Percentiles rank a stretch among this genome's conserved stretches.
These are phyloP conservation scores for Pseudocercospora fijiensis DNA, from an alignment of 2,329 filamentous ascomycete species.

Conservation along the genomic window DNA sequence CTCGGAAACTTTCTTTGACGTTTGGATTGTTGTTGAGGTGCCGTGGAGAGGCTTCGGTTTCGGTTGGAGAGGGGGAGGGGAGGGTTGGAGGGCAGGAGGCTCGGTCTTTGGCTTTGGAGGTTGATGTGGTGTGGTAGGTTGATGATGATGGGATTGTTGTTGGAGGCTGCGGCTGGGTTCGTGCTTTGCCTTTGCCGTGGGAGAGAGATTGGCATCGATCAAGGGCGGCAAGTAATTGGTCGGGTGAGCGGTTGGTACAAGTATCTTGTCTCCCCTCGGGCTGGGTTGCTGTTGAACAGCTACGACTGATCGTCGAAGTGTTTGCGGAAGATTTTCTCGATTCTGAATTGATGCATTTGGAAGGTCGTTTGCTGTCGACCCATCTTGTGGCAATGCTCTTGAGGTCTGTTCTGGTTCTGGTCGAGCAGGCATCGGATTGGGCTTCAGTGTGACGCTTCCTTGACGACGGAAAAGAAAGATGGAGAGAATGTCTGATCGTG, in stretches of 20 bases:
- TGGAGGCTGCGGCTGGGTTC: not conserved
- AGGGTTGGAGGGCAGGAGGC: not conserved
- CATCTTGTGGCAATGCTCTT: not conserved
- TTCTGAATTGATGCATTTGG: not conserved
- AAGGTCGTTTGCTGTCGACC: not conserved
- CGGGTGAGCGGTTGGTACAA: not conserved
- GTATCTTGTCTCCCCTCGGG: not conserved
- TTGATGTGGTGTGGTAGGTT: not conserved
- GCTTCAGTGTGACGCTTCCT: not conserved
- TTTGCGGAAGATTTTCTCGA: not conserved
- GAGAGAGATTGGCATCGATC: not conserved
- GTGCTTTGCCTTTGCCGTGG: not conserved
- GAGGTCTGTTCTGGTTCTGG: not conserved
- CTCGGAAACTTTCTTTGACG: slow-evolving; percentile 6
- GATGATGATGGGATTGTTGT: not conserved
- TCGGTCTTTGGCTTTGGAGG: not conserved
- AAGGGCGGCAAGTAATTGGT: not conserved
- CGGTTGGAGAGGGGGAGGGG: not conserved
- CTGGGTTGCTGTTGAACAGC: not conserved
- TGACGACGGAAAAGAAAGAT: not conserved
- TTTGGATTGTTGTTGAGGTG: not conserved
- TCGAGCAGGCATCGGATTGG: not conserved
- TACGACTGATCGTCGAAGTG: not conserved
- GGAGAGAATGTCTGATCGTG: slow-evolving; percentile 4
- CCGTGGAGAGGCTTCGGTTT: not conserved